Percentiles rank a stretch among this genome's conserved stretches.
phyloP scores from a whole-genome alignment of 2,329 filamentous ascomycete species.

The Pestalotiopsis sp. region DNA sequence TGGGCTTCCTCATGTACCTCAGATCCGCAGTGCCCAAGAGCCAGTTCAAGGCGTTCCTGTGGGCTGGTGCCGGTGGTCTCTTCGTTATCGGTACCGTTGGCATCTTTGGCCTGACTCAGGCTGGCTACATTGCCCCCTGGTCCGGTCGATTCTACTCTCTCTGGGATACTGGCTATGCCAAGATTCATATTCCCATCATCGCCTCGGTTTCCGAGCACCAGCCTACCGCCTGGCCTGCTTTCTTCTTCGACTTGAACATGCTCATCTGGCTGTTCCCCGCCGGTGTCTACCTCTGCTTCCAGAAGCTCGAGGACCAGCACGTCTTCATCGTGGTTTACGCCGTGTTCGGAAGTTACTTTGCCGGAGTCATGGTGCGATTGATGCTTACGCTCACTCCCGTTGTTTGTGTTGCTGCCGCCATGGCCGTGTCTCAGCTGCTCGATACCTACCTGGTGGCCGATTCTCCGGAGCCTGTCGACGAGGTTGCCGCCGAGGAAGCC shows the following conservation, averaged over 20 bases:
- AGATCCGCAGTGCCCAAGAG: conserved; percentile 84
- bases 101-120: conserved; percentile 82
- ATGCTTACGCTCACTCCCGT: conserved; percentile 97
- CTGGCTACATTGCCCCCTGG: conserved; percentile 95
- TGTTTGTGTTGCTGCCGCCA: conserved; percentile 89
- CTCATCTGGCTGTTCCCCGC: conserved; percentile 99
- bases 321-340: conserved; percentile 97
- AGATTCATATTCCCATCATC: conserved; percentile 99
- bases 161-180: conserved; percentile 98
- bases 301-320: conserved; percentile 89
- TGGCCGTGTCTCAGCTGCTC: conserved; percentile 83
- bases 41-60: conserved; percentile 90
- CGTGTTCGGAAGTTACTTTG: conserved; percentile 96
- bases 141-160: conserved; percentile 98
- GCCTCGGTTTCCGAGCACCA: conserved; percentile 99
- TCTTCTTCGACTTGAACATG: conserved; percentile 98
- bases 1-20: conserved; percentile 89
- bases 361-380: conserved; percentile 97
- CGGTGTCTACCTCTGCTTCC: conserved; percentile 97
- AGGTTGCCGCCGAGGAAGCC: conserved; percentile 40
- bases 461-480: conserved; percentile 56
- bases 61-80: conserved; percentile 70
- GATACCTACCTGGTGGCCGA: conserved; percentile 77
- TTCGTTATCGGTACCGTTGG: conserved; percentile 66
- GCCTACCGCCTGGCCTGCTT: conserved; percentile 97